Evolutionary conservation across 1,284 basidiomycete genomes (phyloP), one percentile per base, ranked within the genome.

Genomic region (Cutaneotrichosporon sp.): DNA sequence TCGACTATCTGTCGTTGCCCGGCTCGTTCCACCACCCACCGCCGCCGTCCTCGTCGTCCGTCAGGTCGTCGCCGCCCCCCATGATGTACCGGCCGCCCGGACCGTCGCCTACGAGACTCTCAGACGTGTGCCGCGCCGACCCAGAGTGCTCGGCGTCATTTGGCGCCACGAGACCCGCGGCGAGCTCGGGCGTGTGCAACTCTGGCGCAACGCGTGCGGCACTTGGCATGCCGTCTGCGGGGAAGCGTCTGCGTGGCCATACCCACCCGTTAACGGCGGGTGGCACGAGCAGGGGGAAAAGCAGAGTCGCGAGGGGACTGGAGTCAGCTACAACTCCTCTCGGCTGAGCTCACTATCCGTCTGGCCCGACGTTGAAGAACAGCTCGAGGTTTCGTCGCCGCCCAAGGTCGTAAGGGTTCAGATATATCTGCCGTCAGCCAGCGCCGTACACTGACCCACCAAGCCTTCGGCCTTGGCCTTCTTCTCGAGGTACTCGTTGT

Each of bases 351-450:
- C 69, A 93, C 88, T 90, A 89, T 75, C 87, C 85, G 14, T 80
- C 80, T 14, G 79, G 76, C 12, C 89, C 88, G 33, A 93, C 66
- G 64, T 97, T 96, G 78, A 97, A 97, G 71, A 96, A 96, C 23
- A 91, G 70, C 59, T 83, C 73, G 5, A 97, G 74, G 68, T 98
- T 97, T 56, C 80, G 54, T 23, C 72, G 79, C 56, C 69, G 83
- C 77, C 94, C 94, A 7, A 96, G 76, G 69, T 98, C 87, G 69
- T 92, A 97, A 8, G 88, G 91, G 67, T 97, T 97, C 17, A 89
- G 79, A 65, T 96, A 97, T 0, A 77, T 78, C 84, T 87, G 57
- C 1, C 38, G 44, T 55, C 37, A 55, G 43, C 38, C 18, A n/a
- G 33, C 30, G 21, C 22, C 41, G 8, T 23, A n/a, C 15, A 26